A percentile compares a stretch with the other conserved stretches of the same genome.
Evolutionary conservation across 192 early-diverging fungal genomes (phyloP).

Genomic region (Funneliformis mosseae): DNA sequence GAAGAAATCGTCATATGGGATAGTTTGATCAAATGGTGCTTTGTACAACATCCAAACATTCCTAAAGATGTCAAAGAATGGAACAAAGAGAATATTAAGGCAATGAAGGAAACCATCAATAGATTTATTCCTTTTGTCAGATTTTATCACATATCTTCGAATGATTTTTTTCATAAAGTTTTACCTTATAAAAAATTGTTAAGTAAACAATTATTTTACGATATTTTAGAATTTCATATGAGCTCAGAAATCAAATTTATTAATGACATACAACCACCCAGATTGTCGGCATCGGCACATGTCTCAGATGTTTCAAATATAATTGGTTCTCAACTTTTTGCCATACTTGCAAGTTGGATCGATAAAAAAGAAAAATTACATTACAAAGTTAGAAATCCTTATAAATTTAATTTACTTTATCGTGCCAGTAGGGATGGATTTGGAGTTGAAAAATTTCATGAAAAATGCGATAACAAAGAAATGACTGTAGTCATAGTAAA

Average conservation of each 20-base stretch:
- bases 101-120: background rate
- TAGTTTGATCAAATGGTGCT: background rate
- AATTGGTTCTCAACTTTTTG: background rate
- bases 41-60: background rate
- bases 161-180: background rate
- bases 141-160: background rate
- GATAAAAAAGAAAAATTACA: background rate
- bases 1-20: constrained; percentile 3
- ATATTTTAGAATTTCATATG: background rate
- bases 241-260: background rate
- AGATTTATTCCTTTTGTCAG: background rate
- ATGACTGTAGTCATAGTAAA: no score
- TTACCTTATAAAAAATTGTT: background rate
- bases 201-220: background rate
- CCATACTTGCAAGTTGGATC: background rate
- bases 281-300: background rate
- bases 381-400: background rate
- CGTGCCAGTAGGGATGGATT: background rate
- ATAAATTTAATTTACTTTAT: background rate
- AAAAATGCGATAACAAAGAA: no score
- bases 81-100: background rate
- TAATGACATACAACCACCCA: background rate
- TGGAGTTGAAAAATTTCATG: no score
- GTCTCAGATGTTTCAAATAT: background rate
- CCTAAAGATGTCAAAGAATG: background rate